phyloP scores from a whole-genome alignment of 495 filamentous ascomycete species.

The Echria macrotheca region DNA sequence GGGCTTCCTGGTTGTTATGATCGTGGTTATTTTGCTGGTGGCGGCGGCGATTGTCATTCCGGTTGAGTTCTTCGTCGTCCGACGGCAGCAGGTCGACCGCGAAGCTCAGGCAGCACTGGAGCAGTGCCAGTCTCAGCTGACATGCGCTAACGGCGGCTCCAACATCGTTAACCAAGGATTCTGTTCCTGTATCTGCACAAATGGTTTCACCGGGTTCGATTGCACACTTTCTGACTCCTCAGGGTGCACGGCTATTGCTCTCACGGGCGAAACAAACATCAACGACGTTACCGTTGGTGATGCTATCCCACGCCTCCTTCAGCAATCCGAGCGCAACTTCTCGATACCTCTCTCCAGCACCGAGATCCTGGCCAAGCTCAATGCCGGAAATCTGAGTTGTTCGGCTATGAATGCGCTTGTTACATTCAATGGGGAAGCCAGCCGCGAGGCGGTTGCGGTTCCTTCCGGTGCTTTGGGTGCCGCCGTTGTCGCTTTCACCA shows the following conservation, averaged over 20 bases:
- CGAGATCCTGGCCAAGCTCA: slow-evolving; percentile 70
- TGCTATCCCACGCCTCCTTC: slow-evolving; percentile 67
- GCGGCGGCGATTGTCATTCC: slow-evolving; percentile 86
- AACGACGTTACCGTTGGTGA: slow-evolving; percentile 74
- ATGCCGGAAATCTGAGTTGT: slow-evolving; percentile 66
- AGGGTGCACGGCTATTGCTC: slow-evolving; percentile 65
- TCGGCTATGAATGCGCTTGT: slow-evolving; percentile 79
- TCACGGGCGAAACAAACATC: slow-evolving; percentile 45
- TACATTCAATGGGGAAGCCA: slow-evolving; percentile 59
- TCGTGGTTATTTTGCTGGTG: slow-evolving; percentile 68
- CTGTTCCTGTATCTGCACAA: slow-evolving; percentile 82
- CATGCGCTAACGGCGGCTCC: slow-evolving; percentile 77
- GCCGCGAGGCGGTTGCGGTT: slow-evolving; percentile 27
- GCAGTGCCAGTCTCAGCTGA: slow-evolving; percentile 48
- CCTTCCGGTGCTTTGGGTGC: slow-evolving; percentile 18
- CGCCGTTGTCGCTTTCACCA: slow-evolving; percentile 26
- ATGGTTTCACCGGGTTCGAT: slow-evolving; percentile 74
- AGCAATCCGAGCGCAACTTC: slow-evolving; percentile 60
- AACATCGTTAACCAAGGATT: slow-evolving; percentile 57
- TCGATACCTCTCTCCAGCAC: slow-evolving; percentile 64
- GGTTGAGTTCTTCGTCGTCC: slow-evolving; percentile 71
- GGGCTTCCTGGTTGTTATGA: slow-evolving; percentile 64
- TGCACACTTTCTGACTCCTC: slow-evolving; percentile 58
- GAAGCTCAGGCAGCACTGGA: slow-evolving; percentile 30
- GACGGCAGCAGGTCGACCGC: slow-evolving; percentile 33